Evolutionary conservation across 768 basidiomycete genomes (phyloP), one percentile per base, ranked within the genome.

Genomic region (Macrolepiota dolichaula): DNA sequence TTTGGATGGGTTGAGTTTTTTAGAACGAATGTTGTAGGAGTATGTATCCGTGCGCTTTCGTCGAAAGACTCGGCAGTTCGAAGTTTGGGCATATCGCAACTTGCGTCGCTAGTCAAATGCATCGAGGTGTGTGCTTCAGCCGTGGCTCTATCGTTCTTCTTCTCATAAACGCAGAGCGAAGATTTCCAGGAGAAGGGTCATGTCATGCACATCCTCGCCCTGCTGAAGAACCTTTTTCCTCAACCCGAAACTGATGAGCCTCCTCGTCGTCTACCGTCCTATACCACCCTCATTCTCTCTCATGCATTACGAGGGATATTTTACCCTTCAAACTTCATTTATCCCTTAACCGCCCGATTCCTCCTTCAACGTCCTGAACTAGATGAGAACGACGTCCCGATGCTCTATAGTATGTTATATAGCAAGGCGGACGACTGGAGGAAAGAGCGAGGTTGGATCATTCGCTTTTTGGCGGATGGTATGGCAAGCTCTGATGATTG

Each of bases 361-460:
- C 82, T 98, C 4, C 82, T 98, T 0, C 95, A 97, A 72, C 85
- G 96, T 1, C 88, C 94, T 0, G 82, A 86, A 57, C 75, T 98
- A 6, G 96, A 98, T 67, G 75, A 76, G 0, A 77, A 75, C 0
- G 96, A 98, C 68, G 92, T 98, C 0, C 96, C 96, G 0, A 87
- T 98, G 87, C 74, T 99, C 4, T 98, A 92, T 68, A 79, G 79
- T 11, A 88, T 96, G 86, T 77, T 98, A 3, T 97, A 94, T 70
- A 92, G 90, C 66, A 82, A 77, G 61, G 81, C 80, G 22, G 88
- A 91, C 42, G 87, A 91, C 10, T 94, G 92, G 89, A 89, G 86
- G 74, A 89, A 86, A 72, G 94, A 96, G 67, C 79, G 93, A n/a
- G 80, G 80, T 1, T 98, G 95, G 95, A 95, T 96, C 29, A 74